Evolutionary conservation across 164 flowering plant species (phyloP).

Genomic region (Platanus orientalis): DNA sequence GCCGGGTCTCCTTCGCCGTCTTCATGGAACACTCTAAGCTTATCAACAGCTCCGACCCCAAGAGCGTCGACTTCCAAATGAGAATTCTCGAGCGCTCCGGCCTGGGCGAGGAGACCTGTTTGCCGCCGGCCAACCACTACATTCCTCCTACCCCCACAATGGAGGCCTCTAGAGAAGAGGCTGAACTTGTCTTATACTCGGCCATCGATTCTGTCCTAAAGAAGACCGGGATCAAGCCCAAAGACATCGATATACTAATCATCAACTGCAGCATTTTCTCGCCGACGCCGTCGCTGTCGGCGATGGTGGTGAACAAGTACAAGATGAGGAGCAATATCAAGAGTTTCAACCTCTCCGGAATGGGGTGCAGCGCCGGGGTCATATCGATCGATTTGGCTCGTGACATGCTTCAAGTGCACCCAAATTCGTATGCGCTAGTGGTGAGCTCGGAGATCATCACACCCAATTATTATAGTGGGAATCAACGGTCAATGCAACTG

Average conservation of each 20-base stretch:
- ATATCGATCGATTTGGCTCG: slow-evolving; percentile 57
- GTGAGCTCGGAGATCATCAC: slow-evolving; percentile 61
- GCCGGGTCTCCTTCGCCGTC: slow-evolving; percentile 54
- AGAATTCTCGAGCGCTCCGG: slow-evolving; percentile 55
- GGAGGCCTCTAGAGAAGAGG: slow-evolving; percentile 47
- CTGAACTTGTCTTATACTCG: slow-evolving; percentile 46
- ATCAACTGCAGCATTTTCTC: slow-evolving; percentile 54
- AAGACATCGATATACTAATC: slow-evolving; percentile 49
- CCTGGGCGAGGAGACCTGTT: slow-evolving; percentile 49
- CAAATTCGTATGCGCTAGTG: slow-evolving; percentile 49
- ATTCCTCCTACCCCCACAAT: slow-evolving; percentile 50
- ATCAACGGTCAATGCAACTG: slow-evolving; percentile 48
- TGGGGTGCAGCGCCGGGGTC: slow-evolving; percentile 69
- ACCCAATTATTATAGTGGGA: slow-evolving; percentile 50
- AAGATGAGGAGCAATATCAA: slow-evolving; percentile 54
- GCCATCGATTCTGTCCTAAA: slow-evolving; percentile 39
- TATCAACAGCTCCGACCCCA: slow-evolving; percentile 27
- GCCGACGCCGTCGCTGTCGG: slow-evolving; percentile 53
- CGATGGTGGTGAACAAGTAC: slow-evolving; percentile 64
- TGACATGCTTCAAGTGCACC: slow-evolving; percentile 51
- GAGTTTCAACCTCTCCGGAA: slow-evolving; percentile 62
- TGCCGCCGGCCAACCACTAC: slow-evolving; percentile 52
- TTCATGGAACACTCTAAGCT: slow-evolving; percentile 58
- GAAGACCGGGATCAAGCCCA: slow-evolving; percentile 47
- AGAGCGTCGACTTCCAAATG: slow-evolving; percentile 49